Evolutionary conservation across 768 basidiomycete genomes (phyloP).

Genomic region (Auricularia sp.): DNA sequence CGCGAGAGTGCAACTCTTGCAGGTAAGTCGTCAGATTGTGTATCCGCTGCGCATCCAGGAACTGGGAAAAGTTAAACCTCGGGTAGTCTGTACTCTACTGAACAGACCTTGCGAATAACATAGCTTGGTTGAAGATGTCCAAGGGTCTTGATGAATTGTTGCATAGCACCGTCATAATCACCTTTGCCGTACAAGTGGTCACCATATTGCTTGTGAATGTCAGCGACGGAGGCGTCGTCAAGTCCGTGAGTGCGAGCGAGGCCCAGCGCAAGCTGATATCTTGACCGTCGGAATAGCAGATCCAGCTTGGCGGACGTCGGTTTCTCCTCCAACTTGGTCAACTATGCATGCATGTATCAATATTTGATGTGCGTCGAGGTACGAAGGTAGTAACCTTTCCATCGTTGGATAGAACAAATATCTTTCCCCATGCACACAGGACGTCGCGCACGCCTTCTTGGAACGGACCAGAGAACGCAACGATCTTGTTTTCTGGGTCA

Average conservation of each 20-base stretch:
- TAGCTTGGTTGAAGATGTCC: conserved; percentile 87
- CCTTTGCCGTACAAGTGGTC: conserved; percentile 85
- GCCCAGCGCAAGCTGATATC: conserved; percentile 71
- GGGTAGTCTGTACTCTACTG: background rate
- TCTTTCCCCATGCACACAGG: conserved; percentile 68
- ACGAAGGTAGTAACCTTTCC: conserved; percentile 42
- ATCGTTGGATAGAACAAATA: conserved; percentile 71
- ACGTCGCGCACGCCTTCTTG: conserved; percentile 75
- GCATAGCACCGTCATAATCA: conserved; percentile 89
- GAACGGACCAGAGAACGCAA: conserved; percentile 75
- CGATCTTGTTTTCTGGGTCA: conserved; percentile 84
- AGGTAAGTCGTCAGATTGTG: conserved; percentile 92
- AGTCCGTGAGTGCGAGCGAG: conserved; percentile 73
- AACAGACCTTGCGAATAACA: conserved; percentile 83
- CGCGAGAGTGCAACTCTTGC: conserved; percentile 84
- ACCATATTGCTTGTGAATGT: conserved; percentile 83
- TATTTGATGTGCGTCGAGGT: too few species aligned
- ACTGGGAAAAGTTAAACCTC: conserved; percentile 35
- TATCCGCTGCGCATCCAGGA: conserved; percentile 91
- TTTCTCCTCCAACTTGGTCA: conserved; percentile 63
- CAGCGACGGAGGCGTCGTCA: conserved; percentile 64
- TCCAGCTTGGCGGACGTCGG: conserved; percentile 78
- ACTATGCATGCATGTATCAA: conserved; percentile 24
- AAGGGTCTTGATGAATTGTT: conserved; percentile 84
- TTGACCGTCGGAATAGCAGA: conserved; percentile 67